These are phyloP conservation scores for Phialophora macrospora DNA, from an alignment of 2,329 filamentous ascomycete species.

Conservation along the genomic window DNA sequence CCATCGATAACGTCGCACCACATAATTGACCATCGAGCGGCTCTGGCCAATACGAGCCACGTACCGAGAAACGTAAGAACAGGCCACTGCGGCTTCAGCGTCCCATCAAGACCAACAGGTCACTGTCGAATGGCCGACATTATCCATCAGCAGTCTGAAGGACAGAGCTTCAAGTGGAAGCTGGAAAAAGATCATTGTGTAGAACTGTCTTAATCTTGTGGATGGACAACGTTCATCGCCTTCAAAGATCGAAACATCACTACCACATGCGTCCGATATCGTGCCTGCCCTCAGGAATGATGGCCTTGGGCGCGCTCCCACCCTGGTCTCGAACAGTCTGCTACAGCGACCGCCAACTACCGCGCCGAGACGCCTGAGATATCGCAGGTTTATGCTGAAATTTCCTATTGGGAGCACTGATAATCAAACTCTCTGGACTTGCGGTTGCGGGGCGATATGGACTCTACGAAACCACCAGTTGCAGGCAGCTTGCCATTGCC, in stretches of 20 bases:
- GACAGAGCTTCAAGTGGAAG: background rate
- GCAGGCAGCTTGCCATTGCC: background rate
- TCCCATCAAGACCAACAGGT: background rate
- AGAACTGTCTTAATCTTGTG: background rate
- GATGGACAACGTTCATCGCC: background rate
- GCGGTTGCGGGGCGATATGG: background rate
- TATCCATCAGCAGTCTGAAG: background rate
- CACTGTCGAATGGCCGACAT: background rate
- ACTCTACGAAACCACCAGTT: background rate
- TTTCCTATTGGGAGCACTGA: background rate
- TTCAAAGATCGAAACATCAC: background rate
- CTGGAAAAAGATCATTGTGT: background rate
- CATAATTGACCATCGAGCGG: no score
- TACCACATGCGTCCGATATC: background rate
- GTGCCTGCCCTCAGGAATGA: background rate
- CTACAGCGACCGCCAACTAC: background rate
- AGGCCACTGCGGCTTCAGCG: no score
- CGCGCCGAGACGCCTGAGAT: background rate
- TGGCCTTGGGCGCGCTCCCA: background rate
- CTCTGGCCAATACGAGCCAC: no score
- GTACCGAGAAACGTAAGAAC: no score
- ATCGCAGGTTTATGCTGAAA: background rate
- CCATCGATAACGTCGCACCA: background rate
- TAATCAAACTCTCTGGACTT: background rate
- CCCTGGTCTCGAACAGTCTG: background rate